Base-by-base conservation (phyloP, 2,329 filamentous ascomycete species). In the Fusarium secorum region DNA sequence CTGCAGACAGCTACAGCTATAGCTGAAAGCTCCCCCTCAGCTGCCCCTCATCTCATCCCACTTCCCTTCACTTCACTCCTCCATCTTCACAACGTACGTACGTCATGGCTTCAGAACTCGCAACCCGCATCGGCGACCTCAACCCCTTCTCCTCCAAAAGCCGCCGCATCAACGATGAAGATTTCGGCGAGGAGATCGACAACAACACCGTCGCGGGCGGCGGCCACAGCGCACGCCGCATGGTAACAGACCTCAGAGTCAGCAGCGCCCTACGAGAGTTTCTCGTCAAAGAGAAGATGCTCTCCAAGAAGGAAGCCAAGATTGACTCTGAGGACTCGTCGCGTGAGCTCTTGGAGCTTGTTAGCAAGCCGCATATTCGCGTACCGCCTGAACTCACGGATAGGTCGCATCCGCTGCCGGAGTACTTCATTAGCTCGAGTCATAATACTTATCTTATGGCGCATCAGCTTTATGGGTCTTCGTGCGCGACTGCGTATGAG, bases 401-500 rank as follows among this genome's bases (percentile, higher is more conserved):
- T 74, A 82, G 88, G 61, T 87, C 85, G 15, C 83, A 88, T 69
- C 87, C 90, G 2, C 80, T 93, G 26, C 87, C 90, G 4, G 89
- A 92, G 70, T 93, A 93, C 79, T 93, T 89, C 75, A 88, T 93
- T 80, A 91, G 88, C 79, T 91, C 89, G 7, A 91, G 88, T 70
- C 91, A 93, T 81, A 93, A 93, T 79, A 93, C 91, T 0, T 93
- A 93, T 74, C 82, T 93, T 30, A 83, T 90, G 74, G 90, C 90
- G 0, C 89, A 93, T 77, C 91, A 93, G 79, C 86, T 93, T 4
- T 90, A 85, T 72, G 91, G 91, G 8, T 82, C 82, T 26, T 91
- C 89, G 4, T 88, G 86, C 5, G 88, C 89, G 11, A 81, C 84
- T 7, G 90, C 89, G 0, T 93, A 93, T 75, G 85, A 89, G 73